Conservation (phyloP, 306 rosid genomes). For the cucumber (Cucumis sativus) region Cucumber_9930_V3 NC_026657.2:9330501-9331000, state of each 20-base stretch:
- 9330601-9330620: conserved; percentile 28
- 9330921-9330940: neutral
- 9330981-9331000: neutral
- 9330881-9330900: neutral
- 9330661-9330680: conserved; percentile 43
- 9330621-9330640: conserved; percentile 68
- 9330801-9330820: neutral
- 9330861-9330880: neutral
- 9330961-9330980: neutral
- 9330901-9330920: too few relatives aligned
- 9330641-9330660: conserved; percentile 60
- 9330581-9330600: conserved; percentile 35
- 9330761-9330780: neutral
- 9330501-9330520: neutral
- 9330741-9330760: neutral
- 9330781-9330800: neutral
- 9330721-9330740: neutral
- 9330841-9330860: neutral
- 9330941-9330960: neutral
- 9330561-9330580: conserved; percentile 39
- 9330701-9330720: neutral
- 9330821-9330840: neutral
- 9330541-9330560: conserved; percentile 16
- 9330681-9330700: neutral
- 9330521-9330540: neutral